Evolutionary conservation across 1,284 basidiomycete species (phyloP).

Genomic region (Mycena sp.): DNA sequence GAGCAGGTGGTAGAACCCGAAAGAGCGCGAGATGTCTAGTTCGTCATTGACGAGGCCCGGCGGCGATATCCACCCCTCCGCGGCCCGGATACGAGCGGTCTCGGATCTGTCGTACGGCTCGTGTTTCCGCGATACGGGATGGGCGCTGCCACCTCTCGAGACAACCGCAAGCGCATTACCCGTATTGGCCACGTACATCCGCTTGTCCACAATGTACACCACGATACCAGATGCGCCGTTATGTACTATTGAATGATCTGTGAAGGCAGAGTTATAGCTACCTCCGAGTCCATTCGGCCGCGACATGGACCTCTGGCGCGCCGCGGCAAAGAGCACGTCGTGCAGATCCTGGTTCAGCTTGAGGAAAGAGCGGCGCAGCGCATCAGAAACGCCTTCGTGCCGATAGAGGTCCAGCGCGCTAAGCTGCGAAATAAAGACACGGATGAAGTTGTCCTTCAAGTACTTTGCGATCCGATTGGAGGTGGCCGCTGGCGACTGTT

Average conservation of each 20-base stretch:
- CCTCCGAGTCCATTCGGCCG: conserved; percentile 62
- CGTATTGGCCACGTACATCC: conserved; percentile 90
- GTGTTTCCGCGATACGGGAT: conserved; percentile 84
- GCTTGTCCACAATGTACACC: conserved; percentile 86
- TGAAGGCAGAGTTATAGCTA: conserved; percentile 33
- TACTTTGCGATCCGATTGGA: conserved; percentile 79
- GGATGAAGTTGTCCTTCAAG: conserved; percentile 83
- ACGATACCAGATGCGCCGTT: conserved; percentile 91
- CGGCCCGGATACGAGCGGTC: conserved; percentile 86
- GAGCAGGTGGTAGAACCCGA: conserved; percentile 93
- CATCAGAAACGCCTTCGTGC: conserved; percentile 74
- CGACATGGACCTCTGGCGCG: conserved; percentile 78
- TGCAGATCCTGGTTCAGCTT: conserved; percentile 84
- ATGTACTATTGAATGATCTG: conserved; percentile 59
- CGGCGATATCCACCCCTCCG: conserved; percentile 98
- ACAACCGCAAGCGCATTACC: conserved; percentile 93
- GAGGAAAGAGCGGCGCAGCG: conserved; percentile 87
- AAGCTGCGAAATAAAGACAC: conserved; percentile 69
- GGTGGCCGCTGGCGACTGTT: conserved; percentile 45
- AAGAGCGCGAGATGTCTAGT: conserved; percentile 90
- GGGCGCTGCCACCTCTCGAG: conserved; percentile 83
- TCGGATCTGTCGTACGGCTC: conserved; percentile 92
- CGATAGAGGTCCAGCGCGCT: conserved; percentile 55
- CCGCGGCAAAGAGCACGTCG: conserved; percentile 61
- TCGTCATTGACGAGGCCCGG: conserved; percentile 94